A percentile compares a stretch with the other conserved stretches of the same genome.
Conservation (phyloP, 352 stramenopile genomes). For the Globisporangium lucens region DNA sequence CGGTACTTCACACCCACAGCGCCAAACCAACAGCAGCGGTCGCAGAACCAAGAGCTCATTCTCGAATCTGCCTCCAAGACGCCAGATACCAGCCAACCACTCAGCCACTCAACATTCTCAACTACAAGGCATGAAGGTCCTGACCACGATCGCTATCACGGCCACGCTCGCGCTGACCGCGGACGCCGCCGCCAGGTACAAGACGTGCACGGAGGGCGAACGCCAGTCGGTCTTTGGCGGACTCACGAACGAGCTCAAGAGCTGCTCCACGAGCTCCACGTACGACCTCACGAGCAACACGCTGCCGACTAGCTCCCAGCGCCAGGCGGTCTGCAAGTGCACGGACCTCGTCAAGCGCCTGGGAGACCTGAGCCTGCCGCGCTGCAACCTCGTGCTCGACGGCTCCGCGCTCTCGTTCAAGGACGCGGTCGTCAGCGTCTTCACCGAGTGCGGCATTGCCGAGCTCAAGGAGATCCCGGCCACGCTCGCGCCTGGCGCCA, state of each 20-base stretch:
- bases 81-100: not conserved
- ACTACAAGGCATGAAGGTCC: conserved; percentile 9
- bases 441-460: conserved; percentile 20
- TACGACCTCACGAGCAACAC: conserved; percentile 24
- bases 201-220: conserved; percentile 14
- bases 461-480: conserved; percentile 15
- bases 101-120: not conserved
- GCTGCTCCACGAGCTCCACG: conserved; percentile 20
- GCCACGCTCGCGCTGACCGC: conserved; percentile 5
- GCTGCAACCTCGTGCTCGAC: conserved; percentile 29
- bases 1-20: not conserved
- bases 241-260: conserved; percentile 21
- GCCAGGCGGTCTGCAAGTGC: conserved; percentile 31
- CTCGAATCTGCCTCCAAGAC: conserved; percentile 6
- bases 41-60: not conserved
- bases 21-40: not conserved
- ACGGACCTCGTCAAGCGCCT: conserved; percentile 25
- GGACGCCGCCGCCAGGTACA: conserved; percentile 11
- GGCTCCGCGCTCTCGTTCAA: conserved; percentile 27
- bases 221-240: conserved; percentile 18
- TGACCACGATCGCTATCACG: not conserved
- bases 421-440: conserved; percentile 25
- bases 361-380: conserved; percentile 22
- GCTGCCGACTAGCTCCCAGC: conserved; percentile 24
- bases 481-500: conserved; percentile 7